Percentiles rank a stretch among this genome's conserved stretches.
Conservation (phyloP, 2,329 filamentous ascomycete species). For the Pseudocercospora pini-densiflorae region DNA sequence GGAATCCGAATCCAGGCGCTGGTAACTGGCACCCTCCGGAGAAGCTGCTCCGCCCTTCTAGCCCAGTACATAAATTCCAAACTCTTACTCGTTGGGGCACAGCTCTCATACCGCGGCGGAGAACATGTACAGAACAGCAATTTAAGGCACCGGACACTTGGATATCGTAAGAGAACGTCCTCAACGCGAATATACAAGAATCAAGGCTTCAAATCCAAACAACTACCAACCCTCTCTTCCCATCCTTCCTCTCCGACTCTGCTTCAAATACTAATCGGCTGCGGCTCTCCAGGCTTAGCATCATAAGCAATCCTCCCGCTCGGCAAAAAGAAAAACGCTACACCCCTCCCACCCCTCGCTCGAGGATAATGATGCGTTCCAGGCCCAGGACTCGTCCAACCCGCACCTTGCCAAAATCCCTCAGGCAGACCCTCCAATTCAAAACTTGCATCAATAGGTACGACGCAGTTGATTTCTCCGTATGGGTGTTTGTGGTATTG, state of each 20-base stretch:
- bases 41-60: too few relatives aligned
- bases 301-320: slow-evolving; percentile 59
- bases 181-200: too few relatives aligned
- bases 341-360: slow-evolving; percentile 54
- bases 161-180: too few relatives aligned
- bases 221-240: not conserved
- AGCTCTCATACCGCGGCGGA: not conserved
- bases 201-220: not conserved
- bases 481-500: slow-evolving; percentile 51
- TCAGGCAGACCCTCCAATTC: slow-evolving; percentile 58
- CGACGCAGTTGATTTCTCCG: slow-evolving; percentile 40
- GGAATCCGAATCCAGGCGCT: too few relatives aligned
- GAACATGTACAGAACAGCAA: too few relatives aligned
- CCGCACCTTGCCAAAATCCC: slow-evolving; percentile 57
- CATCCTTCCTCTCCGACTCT: too few relatives aligned
- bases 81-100: not conserved
- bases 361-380: slow-evolving; percentile 64
- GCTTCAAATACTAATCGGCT: slow-evolving; percentile 14
- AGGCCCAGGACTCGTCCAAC: slow-evolving; percentile 60
- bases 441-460: slow-evolving; percentile 52
- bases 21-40: too few relatives aligned
- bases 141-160: too few relatives aligned
- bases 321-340: slow-evolving; percentile 61
- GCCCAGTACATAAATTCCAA: not conserved
- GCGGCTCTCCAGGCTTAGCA: slow-evolving; percentile 46